Base-by-base conservation (phyloP, 1,139 yeast genomes). In the Diutina pseudorugosa region DNA sequence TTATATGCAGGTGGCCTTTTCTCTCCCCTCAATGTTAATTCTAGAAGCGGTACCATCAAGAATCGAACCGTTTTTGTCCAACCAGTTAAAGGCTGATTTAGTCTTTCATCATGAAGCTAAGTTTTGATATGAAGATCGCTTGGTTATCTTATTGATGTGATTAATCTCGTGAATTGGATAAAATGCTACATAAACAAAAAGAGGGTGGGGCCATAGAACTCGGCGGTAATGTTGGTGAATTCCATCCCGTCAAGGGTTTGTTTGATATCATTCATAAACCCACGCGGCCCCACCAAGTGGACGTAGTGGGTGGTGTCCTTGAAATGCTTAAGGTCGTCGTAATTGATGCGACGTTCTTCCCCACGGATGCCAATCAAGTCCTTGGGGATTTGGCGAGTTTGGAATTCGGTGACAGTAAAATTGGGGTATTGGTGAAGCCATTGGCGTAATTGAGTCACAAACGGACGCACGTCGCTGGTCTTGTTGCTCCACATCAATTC, bases 401-500 rank as follows among this genome's bases (percentile, higher is more conserved):
- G 56, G 54, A 48, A 65, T 52, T 68, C 71, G 21, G 54, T 53
- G 21, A 67, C 55, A 12, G 51, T 53, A 52, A 69, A 62, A 14
- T 45, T 45, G n/a, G 58, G 59, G 51, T 65, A 59, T 33, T 59
- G 52, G 1, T 54, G 41, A 50, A 59, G 56, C 53, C 64, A 58
- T 2, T 52, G 47, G 14, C 54, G 51, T 41, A 72, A 61, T 58
- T 60, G 62, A 1, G 58, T 41, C n/a, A 57, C 60, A 55, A 72
- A 72, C 21, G 76, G 68, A 51, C 71, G 61, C 21, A 59, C 51
- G 1, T 55, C 57, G 4, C 52, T 51, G 3, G 40, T n/a, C 21
- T 58, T 62, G 55, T 70, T 71, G 11, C 74, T 70, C 58, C 67
- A 62, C 49, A 61, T 57, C 50, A 72, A 55, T n/a, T 55, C 61